Conservation (phyloP, 768 basidiomycete genomes). For the Tricholomella constricta region DNA sequence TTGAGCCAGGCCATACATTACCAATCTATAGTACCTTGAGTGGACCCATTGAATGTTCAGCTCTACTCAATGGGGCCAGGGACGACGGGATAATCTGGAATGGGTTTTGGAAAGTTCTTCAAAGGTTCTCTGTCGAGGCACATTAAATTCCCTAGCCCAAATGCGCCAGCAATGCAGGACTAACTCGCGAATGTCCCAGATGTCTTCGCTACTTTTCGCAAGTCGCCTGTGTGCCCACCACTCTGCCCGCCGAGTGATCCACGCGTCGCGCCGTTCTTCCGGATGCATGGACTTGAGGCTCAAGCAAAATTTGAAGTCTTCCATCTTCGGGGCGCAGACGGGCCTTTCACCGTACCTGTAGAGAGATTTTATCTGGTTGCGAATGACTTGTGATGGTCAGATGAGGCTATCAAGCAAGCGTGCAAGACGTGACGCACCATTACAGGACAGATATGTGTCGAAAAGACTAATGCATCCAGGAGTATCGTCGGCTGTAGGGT, state of each 20-base stretch:
- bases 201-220: conserved; percentile 86
- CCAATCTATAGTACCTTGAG: too few species aligned
- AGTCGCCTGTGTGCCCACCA: conserved; percentile 90
- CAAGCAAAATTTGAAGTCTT: conserved; percentile 96
- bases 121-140: conserved; percentile 47
- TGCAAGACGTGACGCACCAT: conserved; percentile 41
- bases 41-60: too few species aligned
- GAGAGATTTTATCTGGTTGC: conserved; percentile 78
- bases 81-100: conserved; percentile 21
- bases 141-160: neutral
- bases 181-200: conserved; percentile 89
- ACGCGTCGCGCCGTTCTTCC: conserved; percentile 77
- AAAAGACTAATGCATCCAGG: conserved; percentile 81
- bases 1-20: too few species aligned
- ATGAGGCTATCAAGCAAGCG: conserved; percentile 11
- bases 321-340: conserved; percentile 74
- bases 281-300: conserved; percentile 76
- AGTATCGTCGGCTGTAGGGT: conserved; percentile 78
- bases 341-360: conserved; percentile 82
- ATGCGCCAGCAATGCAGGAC: conserved; percentile 24
- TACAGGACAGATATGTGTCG: conserved; percentile 72
- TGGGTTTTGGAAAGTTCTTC: conserved; percentile 47
- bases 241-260: conserved; percentile 86
- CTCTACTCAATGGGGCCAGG: conserved; percentile 12
- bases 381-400: conserved; percentile 53